Evolutionary conservation across 208 protist genomes (phyloP).

Genomic region (Crithidia brevicula): DNA sequence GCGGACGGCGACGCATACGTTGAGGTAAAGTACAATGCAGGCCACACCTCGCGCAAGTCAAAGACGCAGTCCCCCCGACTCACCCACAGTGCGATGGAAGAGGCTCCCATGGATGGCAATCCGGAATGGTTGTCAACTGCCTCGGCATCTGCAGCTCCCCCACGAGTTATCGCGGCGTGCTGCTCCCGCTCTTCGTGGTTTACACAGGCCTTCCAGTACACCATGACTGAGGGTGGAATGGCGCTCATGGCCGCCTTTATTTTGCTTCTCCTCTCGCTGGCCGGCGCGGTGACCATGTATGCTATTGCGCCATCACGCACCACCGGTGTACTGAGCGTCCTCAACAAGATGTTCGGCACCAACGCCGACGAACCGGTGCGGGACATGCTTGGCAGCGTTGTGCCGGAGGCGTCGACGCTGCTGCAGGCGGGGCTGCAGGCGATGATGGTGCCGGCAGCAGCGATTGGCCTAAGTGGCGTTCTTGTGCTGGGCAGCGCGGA

Average conservation of each 20-base stretch:
- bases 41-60: not conserved
- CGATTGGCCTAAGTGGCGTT: not conserved
- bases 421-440: constrained; percentile 10
- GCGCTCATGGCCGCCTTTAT: constrained; percentile 18
- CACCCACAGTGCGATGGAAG: not conserved
- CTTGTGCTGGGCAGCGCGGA: constrained; percentile 5
- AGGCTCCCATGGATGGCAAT: not conserved
- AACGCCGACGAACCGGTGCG: not conserved
- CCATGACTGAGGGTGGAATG: constrained; percentile 30
- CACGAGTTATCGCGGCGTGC: not conserved
- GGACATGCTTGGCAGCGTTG: not conserved
- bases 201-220: constrained; percentile 19
- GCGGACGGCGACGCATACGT: not conserved
- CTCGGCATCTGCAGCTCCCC: not conserved
- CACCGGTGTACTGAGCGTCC: not conserved
- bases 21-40: not conserved
- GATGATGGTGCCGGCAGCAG: constrained; percentile 3
- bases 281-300: constrained; percentile 12
- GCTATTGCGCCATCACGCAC: constrained; percentile 15
- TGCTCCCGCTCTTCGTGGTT: constrained; percentile 2
- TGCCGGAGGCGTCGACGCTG: constrained; percentile 14
- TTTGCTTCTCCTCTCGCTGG: constrained; percentile 16
- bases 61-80: not conserved
- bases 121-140: not conserved
- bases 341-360: not conserved